Percentiles rank a stretch among this genome's conserved stretches.
These are phyloP conservation scores for Epichloe aotearoae DNA, from an alignment of 2,329 filamentous ascomycete genomes.

Conservation along the genomic window DNA sequence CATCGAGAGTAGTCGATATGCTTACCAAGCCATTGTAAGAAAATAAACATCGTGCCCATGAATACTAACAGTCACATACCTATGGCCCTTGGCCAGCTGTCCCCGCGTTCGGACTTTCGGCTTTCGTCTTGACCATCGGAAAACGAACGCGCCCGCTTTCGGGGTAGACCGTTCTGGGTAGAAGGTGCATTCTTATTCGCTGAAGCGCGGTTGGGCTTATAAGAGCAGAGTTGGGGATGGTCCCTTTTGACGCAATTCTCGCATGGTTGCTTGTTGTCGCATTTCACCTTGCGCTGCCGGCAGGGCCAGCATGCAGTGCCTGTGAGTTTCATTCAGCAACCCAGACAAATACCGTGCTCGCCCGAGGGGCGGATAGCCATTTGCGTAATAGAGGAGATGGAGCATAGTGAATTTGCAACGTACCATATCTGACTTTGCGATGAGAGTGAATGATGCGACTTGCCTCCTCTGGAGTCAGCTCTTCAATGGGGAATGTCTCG, in stretches of 20 bases:
- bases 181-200: conserved; percentile 21
- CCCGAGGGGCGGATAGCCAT: no score
- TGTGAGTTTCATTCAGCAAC: conserved; percentile 13
- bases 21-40: conserved; percentile 7
- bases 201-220: conserved; percentile 45
- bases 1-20: conserved; percentile 30
- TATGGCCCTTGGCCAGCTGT: conserved; percentile 30
- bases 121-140: conserved; percentile 19
- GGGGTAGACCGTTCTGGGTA: conserved; percentile 12
- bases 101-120: conserved; percentile 23
- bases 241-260: conserved; percentile 56
- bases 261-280: conserved; percentile 55
- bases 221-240: conserved; percentile 51
- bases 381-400: background rate
- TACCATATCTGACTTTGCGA: conserved; percentile 56
- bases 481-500: conserved; percentile 35
- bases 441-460: conserved; percentile 57
- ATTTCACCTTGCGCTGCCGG: conserved; percentile 55
- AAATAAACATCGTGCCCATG: conserved; percentile 2
- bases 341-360: background rate
- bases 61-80: conserved; percentile 14
- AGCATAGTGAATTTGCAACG: conserved; percentile 14
- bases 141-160: conserved; percentile 23
- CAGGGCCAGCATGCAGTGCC: conserved; percentile 55
- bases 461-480: conserved; percentile 51